phyloP scores from a whole-genome alignment of 2,329 filamentous ascomycete genomes.

The Cercospora brassicicola region DNA sequence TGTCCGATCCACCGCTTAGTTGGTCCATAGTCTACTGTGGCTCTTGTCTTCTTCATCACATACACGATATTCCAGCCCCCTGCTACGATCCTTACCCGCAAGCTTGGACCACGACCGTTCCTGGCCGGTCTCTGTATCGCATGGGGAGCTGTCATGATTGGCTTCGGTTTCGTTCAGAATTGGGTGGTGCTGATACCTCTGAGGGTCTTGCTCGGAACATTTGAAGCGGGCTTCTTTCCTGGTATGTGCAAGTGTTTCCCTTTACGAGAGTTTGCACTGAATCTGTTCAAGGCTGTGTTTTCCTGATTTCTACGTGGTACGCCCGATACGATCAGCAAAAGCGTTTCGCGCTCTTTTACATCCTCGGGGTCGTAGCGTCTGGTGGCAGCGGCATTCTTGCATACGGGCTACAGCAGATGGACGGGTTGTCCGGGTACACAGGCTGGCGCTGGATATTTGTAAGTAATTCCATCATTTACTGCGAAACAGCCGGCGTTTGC shows the following conservation, averaged over 20 bases:
- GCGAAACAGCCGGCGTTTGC: neutral
- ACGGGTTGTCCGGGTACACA: slow-evolving; percentile 49
- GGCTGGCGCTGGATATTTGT: slow-evolving; percentile 50
- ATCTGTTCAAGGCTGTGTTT: slow-evolving; percentile 22
- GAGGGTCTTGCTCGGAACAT: slow-evolving; percentile 59
- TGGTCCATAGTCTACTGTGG: slow-evolving; percentile 5
- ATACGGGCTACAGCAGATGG: slow-evolving; percentile 34
- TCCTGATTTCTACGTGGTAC: slow-evolving; percentile 29
- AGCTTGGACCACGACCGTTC: slow-evolving; percentile 35
- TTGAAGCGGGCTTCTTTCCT: slow-evolving; percentile 57
- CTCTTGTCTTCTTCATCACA: slow-evolving; percentile 32
- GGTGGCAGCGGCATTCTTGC: slow-evolving; percentile 46
- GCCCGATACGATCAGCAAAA: slow-evolving; percentile 32
- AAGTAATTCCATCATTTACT: slow-evolving; percentile 13
- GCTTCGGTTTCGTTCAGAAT: slow-evolving; percentile 60
- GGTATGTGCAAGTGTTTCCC: slow-evolving; percentile 21
- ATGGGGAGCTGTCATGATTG: slow-evolving; percentile 61
- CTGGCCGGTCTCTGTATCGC: slow-evolving; percentile 40
- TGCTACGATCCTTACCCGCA: slow-evolving; percentile 34
- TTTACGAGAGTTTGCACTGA: neutral
- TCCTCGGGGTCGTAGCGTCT: slow-evolving; percentile 47
- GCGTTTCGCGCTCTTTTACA: slow-evolving; percentile 47
- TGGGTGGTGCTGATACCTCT: slow-evolving; percentile 55
- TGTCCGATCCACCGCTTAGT: slow-evolving; percentile 4
- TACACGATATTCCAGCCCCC: slow-evolving; percentile 36